Evolutionary conservation across 2,329 filamentous ascomycete species (phyloP).

Genomic region (Periglandula ipomoeae): DNA sequence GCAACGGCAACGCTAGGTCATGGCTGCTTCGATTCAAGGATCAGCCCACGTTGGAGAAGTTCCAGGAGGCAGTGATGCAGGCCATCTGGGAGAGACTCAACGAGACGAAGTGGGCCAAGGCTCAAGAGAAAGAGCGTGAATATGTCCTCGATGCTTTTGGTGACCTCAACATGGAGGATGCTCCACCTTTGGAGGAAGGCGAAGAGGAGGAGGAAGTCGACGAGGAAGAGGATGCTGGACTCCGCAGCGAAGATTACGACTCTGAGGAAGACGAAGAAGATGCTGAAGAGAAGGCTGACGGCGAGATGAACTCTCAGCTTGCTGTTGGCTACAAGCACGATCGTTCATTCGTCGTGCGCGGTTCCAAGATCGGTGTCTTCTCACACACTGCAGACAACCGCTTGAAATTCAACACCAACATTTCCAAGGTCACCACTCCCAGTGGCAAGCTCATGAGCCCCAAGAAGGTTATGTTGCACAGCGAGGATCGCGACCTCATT

Average conservation of each 20-base stretch:
- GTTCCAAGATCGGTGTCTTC: constrained; percentile 97
- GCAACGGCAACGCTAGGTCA: constrained; percentile 84
- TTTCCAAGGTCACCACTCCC: constrained; percentile 88
- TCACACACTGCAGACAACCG: constrained; percentile 91
- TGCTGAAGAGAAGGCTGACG: constrained; percentile 65
- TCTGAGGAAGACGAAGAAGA: constrained; percentile 59
- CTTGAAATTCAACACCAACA: constrained; percentile 92
- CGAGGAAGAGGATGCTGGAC: constrained; percentile 48
- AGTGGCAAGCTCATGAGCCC: constrained; percentile 82
- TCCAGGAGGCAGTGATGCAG: constrained; percentile 91
- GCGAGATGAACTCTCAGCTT: constrained; percentile 84
- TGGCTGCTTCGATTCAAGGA: constrained; percentile 93
- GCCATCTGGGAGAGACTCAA: constrained; percentile 96
- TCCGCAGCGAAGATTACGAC: constrained; percentile 60
- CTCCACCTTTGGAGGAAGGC: constrained; percentile 32
- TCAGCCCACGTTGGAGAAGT: constrained; percentile 67
- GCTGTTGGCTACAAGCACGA: constrained; percentile 97
- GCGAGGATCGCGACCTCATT: constrained; percentile 82
- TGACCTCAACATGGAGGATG: constrained; percentile 86
- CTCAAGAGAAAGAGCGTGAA: constrained; percentile 84
- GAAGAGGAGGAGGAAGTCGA: constrained; percentile 44
- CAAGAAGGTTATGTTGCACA: constrained; percentile 94
- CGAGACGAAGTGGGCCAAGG: constrained; percentile 86
- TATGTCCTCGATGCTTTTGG: constrained; percentile 95
- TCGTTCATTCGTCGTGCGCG: constrained; percentile 90